phyloP scores from a whole-genome alignment of 2,329 filamentous ascomycete genomes.

The Ophiostoma sp. region DNA sequence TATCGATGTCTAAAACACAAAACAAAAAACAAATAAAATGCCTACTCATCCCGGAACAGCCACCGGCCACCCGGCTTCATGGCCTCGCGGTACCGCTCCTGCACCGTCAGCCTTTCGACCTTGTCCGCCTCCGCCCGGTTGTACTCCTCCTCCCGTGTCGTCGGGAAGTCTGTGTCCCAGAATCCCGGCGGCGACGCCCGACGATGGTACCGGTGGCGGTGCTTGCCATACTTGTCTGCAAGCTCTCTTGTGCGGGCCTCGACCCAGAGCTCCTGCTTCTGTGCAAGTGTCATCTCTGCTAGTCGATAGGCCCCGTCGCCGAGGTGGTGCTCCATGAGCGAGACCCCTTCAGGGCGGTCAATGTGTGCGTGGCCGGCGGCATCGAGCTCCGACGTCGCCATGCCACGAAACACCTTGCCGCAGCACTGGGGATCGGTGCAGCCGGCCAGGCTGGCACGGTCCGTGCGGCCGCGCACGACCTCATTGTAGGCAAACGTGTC shows the following conservation, averaged over 20 bases:
- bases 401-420: conserved; percentile 62
- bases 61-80: conserved; percentile 70
- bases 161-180: conserved; percentile 86
- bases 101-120: conserved; percentile 59
- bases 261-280: conserved; percentile 63
- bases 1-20: neutral
- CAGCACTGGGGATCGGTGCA: conserved; percentile 75
- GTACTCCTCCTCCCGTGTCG: conserved; percentile 69
- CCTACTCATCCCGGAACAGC: conserved; percentile 70
- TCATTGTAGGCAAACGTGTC: conserved; percentile 68
- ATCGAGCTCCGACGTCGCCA: conserved; percentile 51
- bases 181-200: conserved; percentile 75
- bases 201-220: conserved; percentile 68
- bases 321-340: conserved; percentile 52
- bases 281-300: conserved; percentile 51
- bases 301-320: conserved; percentile 56
- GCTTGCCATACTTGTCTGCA: conserved; percentile 70
- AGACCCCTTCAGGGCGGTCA: conserved; percentile 40
- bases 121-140: conserved; percentile 62
- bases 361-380: conserved; percentile 35
- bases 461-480: conserved; percentile 64
- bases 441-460: conserved; percentile 65
- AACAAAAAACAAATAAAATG: neutral
- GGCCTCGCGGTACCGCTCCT: conserved; percentile 74
- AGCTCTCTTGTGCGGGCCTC: conserved; percentile 69